These are phyloP conservation scores for Tephrocybe sp. DNA, from an alignment of 768 basidiomycete species.

Conservation along the genomic window DNA sequence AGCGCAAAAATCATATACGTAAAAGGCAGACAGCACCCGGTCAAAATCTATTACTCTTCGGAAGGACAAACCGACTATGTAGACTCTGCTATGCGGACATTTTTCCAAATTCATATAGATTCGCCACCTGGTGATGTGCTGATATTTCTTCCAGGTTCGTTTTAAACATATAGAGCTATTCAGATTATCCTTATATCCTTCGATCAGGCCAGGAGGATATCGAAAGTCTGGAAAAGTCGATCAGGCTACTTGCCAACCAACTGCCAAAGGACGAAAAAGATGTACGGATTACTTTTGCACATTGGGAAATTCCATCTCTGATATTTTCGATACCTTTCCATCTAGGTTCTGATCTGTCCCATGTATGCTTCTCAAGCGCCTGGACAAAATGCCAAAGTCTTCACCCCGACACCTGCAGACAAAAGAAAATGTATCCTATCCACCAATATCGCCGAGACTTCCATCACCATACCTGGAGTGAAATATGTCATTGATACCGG, in stretches of 20 bases:
- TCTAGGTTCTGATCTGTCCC: conserved; percentile 68
- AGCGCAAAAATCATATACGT: conserved; percentile 90
- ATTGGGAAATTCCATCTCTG: background rate
- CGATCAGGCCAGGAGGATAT: conserved; percentile 92
- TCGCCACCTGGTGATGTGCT: conserved; percentile 84
- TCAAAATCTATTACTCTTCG: conserved; percentile 77
- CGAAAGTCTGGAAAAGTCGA: conserved; percentile 76
- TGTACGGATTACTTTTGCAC: conserved; percentile 25
- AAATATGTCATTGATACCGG: conserved; percentile 96
- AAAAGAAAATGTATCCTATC: conserved; percentile 91
- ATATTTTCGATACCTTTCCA: background rate
- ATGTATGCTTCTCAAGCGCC: conserved; percentile 88
- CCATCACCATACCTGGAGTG: conserved; percentile 95
- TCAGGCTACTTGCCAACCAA: conserved; percentile 64
- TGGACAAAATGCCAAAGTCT: conserved; percentile 75
- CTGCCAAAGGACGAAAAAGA: conserved; percentile 56
- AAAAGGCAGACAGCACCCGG: conserved; percentile 90
- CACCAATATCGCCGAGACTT: conserved; percentile 98
- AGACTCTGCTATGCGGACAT: conserved; percentile 86
- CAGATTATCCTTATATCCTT: background rate
- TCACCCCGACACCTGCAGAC: conserved; percentile 58
- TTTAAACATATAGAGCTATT: background rate
- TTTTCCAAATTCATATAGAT: conserved; percentile 89
- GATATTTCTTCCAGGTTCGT: conserved; percentile 83
- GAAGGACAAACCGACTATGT: conserved; percentile 78